Percentiles rank a stretch among this genome's conserved stretches.
Conservation (phyloP, 345 rosid species). For the Cardiospermum halicacabum region DNA sequence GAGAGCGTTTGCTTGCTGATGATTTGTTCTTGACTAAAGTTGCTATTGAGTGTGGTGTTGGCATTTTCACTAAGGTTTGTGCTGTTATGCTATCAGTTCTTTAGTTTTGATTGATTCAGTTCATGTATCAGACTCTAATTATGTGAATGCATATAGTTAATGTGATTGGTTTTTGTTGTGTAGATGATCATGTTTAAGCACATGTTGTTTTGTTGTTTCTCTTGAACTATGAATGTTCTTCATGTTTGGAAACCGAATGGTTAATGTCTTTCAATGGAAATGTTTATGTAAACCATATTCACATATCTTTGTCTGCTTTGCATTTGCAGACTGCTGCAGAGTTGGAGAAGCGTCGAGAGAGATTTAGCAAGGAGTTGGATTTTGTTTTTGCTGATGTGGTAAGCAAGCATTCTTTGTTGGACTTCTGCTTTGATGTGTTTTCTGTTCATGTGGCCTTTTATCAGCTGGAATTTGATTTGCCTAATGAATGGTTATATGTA, state of each 20-base stretch:
- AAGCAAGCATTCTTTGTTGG: constrained; percentile 16
- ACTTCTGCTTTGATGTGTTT: background rate
- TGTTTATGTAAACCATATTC: too few relatives aligned
- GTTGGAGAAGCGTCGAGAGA: constrained; percentile 50
- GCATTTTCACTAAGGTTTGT: constrained; percentile 65
- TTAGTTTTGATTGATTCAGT: background rate
- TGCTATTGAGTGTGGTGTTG: constrained; percentile 70
- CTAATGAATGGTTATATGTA: background rate
- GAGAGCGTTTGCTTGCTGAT: constrained; percentile 65
- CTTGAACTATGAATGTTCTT: background rate
- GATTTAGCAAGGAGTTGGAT: constrained; percentile 52
- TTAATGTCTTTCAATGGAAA: too few relatives aligned
- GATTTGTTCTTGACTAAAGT: constrained; percentile 68
- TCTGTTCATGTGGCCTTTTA: background rate
- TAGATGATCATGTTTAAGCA: background rate
- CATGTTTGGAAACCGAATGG: background rate
- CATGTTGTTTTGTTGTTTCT: background rate
- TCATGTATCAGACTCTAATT: too few relatives aligned
- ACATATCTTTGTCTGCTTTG: background rate
- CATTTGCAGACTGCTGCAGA: constrained; percentile 53
- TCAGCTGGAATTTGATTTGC: background rate
- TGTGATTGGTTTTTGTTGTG: background rate
- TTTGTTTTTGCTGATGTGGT: constrained; percentile 71
- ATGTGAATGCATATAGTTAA: too few relatives aligned
- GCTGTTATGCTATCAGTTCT: background rate